A percentile compares a stretch with the other conserved stretches of the same genome.
Evolutionary conservation across 116 monocot genomes (phyloP).

Genomic region (Phalaenopsis hybrid): DNA sequence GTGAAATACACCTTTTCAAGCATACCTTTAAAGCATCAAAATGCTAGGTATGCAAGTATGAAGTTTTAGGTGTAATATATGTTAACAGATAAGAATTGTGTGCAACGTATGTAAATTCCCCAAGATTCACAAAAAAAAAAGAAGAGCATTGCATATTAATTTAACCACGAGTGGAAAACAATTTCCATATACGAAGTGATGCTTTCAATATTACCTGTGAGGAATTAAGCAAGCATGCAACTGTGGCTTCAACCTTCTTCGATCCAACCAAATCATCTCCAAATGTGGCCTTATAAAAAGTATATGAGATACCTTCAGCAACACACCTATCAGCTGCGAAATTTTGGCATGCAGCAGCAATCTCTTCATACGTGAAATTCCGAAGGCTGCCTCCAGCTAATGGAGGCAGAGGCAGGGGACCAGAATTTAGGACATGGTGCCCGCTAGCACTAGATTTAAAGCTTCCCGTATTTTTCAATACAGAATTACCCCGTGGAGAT

Average conservation of each 20-base stretch:
- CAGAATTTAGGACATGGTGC: conserved; percentile 33
- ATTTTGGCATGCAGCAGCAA: conserved; percentile 65
- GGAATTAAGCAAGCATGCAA: conserved; percentile 55
- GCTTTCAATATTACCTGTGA: conserved; percentile 45
- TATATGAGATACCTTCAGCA: conserved; percentile 64
- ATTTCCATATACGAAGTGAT: background rate
- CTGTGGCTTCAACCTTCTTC: conserved; percentile 69
- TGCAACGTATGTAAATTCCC: too few species aligned
- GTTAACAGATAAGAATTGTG: too few species aligned
- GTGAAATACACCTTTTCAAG: too few species aligned
- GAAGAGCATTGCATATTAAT: background rate
- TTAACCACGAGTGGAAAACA: conserved; percentile 1
- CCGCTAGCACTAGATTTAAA: conserved; percentile 54
- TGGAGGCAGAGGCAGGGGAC: conserved; percentile 78
- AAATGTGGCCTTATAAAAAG: conserved; percentile 73
- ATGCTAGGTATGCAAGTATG: too few species aligned
- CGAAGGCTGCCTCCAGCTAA: conserved; percentile 43
- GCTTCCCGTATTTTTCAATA: conserved; percentile 57
- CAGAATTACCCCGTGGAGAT: conserved; percentile 30
- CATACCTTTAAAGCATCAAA: too few species aligned
- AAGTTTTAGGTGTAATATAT: too few species aligned
- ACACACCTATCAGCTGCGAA: conserved; percentile 65
- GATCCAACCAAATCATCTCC: conserved; percentile 47
- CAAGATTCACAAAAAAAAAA: background rate
- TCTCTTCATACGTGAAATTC: conserved; percentile 72